phyloP scores from a whole-genome alignment of 306 rosid species.

The Calophaca sinica region DNA sequence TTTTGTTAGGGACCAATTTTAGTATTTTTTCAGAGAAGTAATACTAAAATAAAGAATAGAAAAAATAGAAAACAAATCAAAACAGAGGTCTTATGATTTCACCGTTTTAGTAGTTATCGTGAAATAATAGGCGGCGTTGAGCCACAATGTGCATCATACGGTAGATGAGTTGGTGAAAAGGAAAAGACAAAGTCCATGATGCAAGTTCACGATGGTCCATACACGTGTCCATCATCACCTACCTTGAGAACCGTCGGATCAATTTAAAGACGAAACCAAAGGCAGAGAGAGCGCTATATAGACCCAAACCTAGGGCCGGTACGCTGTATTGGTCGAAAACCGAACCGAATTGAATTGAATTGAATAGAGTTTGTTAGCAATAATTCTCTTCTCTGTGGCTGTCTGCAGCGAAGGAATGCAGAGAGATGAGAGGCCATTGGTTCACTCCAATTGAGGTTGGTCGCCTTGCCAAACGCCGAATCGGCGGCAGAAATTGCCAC shows the following conservation, averaged over 20 bases:
- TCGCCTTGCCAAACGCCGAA: slow-evolving; percentile 46
- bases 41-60: too few species aligned
- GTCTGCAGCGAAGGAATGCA: slow-evolving; percentile 82
- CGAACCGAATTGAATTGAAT: not conserved
- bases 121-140: not conserved
- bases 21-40: too few species aligned
- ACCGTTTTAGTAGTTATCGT: not conserved
- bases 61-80: not conserved
- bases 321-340: too few species aligned
- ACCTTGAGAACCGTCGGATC: slow-evolving; percentile 15
- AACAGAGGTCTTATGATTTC: not conserved
- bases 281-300: not conserved
- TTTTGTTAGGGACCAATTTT: too few species aligned
- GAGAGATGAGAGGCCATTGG: slow-evolving; percentile 72
- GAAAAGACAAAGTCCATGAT: not conserved
- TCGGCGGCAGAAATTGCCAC: slow-evolving; percentile 87
- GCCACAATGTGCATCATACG: too few species aligned
- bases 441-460: slow-evolving; percentile 52
- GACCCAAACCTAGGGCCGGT: too few species aligned
- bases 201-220: not conserved
- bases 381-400: not conserved
- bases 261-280: not conserved
- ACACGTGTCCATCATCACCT: slow-evolving; percentile 36
- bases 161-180: not conserved
- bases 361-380: not conserved